These are phyloP conservation scores for Takakia lepidozioides DNA, from an alignment of 225 moss, liverwort and hornwort species.

Conservation along the genomic window DNA sequence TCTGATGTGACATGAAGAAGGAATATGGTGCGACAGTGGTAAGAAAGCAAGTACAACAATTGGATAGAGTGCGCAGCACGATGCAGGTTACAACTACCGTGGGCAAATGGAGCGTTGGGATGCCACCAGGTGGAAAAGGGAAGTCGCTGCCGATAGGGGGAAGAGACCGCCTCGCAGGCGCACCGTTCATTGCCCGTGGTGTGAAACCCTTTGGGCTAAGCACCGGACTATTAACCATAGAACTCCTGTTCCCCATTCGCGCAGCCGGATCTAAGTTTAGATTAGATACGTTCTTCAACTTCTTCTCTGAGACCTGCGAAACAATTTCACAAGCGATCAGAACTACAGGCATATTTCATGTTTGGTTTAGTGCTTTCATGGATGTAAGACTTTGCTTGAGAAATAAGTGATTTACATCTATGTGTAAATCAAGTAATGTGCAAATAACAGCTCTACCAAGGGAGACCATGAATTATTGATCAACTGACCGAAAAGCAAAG, in stretches of 20 bases:
- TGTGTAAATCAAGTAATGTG: too few species aligned
- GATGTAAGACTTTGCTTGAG: too few species aligned
- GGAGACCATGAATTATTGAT: too few species aligned
- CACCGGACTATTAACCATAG: slow-evolving; percentile 64
- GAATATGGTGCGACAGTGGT: neutral
- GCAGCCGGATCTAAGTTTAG: slow-evolving; percentile 83
- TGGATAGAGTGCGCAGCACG: slow-evolving; percentile 11
- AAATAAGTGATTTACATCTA: too few species aligned
- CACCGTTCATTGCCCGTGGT: slow-evolving; percentile 74
- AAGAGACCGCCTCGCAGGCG: slow-evolving; percentile 52
- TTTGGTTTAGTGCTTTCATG: too few species aligned
- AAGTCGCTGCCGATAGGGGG: slow-evolving; percentile 75
- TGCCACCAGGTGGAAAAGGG: slow-evolving; percentile 86
- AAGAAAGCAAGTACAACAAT: too few species aligned
- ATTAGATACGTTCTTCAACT: slow-evolving; percentile 86
- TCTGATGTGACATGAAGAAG: too few species aligned
- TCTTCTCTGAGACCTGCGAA: slow-evolving; percentile 92
- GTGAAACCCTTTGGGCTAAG: slow-evolving; percentile 69
- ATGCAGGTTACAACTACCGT: slow-evolving; percentile 54
- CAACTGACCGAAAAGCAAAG: too few species aligned
- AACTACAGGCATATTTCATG: too few species aligned
- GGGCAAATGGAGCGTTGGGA: slow-evolving; percentile 89
- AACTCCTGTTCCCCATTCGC: slow-evolving; percentile 53
- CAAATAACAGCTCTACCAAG: too few species aligned
- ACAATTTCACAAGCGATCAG: neutral